Evolutionary conservation across 331 rosid genomes (phyloP).

Genomic region (Pyrus hybrid): DNA sequence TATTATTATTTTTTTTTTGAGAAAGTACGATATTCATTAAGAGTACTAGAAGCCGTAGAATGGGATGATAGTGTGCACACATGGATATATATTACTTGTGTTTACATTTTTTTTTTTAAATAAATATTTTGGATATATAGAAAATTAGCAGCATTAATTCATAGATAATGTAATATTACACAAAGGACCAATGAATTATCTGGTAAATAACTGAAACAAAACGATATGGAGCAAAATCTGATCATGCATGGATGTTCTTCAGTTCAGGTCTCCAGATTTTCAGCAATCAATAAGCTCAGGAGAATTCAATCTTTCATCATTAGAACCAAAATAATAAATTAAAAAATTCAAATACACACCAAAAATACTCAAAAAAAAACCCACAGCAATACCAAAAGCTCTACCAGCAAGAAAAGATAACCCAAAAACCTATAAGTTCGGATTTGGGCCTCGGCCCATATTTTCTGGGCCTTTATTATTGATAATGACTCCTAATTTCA

Average conservation of each 20-base stretch:
- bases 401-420: not conserved
- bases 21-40: too few relatives aligned
- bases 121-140: too few relatives aligned
- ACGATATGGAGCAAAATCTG: not conserved
- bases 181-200: too few relatives aligned
- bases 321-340: not conserved
- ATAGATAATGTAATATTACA: too few relatives aligned
- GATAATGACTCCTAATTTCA: too few relatives aligned
- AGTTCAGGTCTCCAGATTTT: conserved; percentile 7
- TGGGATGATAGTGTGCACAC: too few relatives aligned
- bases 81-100: too few relatives aligned
- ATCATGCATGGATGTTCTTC: not conserved
- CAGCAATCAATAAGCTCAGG: not conserved
- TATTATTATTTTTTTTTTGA: too few relatives aligned
- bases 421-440: not conserved
- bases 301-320: not conserved
- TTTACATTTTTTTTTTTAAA: too few relatives aligned
- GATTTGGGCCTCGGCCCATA: too few relatives aligned
- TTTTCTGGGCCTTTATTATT: too few relatives aligned
- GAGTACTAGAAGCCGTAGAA: too few relatives aligned
- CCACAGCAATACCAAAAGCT: not conserved
- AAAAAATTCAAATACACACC: not conserved
- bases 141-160: not conserved
- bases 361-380: not conserved
- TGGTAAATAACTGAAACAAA: not conserved